phyloP scores from a whole-genome alignment of 768 basidiomycete species.

The Grammothele lineata region DNA sequence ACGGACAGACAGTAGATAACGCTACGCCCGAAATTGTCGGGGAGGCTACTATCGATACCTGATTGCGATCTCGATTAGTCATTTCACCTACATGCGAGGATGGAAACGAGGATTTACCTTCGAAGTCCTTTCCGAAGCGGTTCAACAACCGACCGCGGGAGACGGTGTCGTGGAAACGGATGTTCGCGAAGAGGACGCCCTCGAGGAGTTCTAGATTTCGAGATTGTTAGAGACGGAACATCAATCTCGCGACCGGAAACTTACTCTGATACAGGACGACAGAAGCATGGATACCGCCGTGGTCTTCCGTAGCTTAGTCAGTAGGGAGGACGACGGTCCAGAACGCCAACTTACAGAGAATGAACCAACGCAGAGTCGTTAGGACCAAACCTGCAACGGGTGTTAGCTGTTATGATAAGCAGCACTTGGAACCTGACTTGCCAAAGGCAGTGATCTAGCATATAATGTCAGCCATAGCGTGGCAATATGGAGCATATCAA shows the following conservation, averaged over 20 bases:
- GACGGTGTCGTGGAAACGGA: conserved; percentile 91
- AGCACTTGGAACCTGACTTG: conserved; percentile 13
- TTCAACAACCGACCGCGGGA: conserved; percentile 82
- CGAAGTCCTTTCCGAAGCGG: conserved; percentile 88
- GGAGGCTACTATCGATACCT: conserved; percentile 79
- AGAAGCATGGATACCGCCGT: conserved; percentile 73
- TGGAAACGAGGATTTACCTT: conserved; percentile 49
- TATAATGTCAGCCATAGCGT: background rate
- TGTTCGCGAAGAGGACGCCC: conserved; percentile 78
- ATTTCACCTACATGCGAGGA: background rate
- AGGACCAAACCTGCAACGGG: conserved; percentile 45
- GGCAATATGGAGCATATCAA: conserved; percentile 1
- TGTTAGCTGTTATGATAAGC: conserved; percentile 7
- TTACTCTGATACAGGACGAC: conserved; percentile 68
- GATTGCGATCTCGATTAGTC: conserved; percentile 11
- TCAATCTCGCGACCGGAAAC: background rate
- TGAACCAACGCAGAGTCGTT: conserved; percentile 59
- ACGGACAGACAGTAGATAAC: conserved; percentile 68
- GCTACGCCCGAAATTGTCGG: conserved; percentile 84
- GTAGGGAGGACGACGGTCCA: conserved; percentile 19
- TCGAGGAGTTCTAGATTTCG: conserved; percentile 76
- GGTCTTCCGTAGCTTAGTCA: conserved; percentile 46
- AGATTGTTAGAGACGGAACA: conserved; percentile 15
- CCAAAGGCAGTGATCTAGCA: conserved; percentile 35
- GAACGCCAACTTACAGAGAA: conserved; percentile 66